Percentiles rank a stretch among this genome's conserved stretches.
Conservation (phyloP, 2,329 filamentous ascomycete genomes). For the Cytospora chrysosperma region DNA sequence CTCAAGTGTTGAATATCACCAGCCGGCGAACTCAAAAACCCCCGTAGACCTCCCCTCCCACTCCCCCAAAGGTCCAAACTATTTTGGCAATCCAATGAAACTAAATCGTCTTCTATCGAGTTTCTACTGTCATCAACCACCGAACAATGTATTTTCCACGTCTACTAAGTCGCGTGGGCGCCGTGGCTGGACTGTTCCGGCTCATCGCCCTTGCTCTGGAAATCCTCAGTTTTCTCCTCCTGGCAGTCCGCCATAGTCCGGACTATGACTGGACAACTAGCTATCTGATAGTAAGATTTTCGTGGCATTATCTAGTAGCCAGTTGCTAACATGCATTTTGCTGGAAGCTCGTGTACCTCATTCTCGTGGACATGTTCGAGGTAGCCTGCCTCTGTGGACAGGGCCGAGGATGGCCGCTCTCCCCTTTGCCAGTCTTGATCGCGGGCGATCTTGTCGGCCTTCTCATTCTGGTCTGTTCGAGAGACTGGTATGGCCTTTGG, state of each 20-base stretch:
- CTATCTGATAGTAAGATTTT: slow-evolving; percentile 19
- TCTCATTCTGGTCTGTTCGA: slow-evolving; percentile 18
- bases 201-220: slow-evolving; percentile 12
- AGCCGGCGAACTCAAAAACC: neutral
- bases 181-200: slow-evolving; percentile 11
- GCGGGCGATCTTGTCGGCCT: slow-evolving; percentile 15
- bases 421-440: slow-evolving; percentile 15
- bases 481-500: slow-evolving; percentile 24
- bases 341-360: slow-evolving; percentile 19
- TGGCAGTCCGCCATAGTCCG: neutral
- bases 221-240: slow-evolving; percentile 10
- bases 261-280: slow-evolving; percentile 11
- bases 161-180: slow-evolving; percentile 10
- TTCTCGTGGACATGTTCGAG: slow-evolving; percentile 11
- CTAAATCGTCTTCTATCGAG: neutral
- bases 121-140: accelerated
- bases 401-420: slow-evolving; percentile 14
- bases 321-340: neutral
- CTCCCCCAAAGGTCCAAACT: too few species aligned
- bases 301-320: too few species aligned
- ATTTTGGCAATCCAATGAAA: neutral
- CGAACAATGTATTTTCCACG: slow-evolving; percentile 4
- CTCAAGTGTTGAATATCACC: neutral
- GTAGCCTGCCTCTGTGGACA: slow-evolving; percentile 20
- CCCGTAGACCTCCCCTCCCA: neutral